Conservation (phyloP, 768 basidiomycete species). For the Suillus occidentalis region DNA sequence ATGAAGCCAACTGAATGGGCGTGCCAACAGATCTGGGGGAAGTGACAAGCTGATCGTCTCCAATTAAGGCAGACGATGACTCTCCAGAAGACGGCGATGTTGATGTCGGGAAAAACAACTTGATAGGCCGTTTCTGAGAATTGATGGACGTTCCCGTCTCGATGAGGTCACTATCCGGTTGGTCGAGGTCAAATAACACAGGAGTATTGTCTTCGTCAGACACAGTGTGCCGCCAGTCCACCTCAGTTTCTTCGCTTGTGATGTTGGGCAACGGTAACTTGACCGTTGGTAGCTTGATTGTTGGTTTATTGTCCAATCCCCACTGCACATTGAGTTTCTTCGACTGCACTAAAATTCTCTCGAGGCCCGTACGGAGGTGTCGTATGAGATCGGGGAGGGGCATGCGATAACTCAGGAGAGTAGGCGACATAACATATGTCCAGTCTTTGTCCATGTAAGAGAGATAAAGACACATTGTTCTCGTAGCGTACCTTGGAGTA, state of each 20-base stretch:
- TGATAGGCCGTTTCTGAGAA: not conserved
- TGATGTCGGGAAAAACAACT: not conserved
- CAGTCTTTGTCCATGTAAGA: constrained; percentile 19
- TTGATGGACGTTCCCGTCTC: not conserved
- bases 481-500: constrained; percentile 20
- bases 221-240: not conserved
- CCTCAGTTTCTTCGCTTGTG: not conserved
- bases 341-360: constrained; percentile 12
- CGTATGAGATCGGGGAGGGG: constrained; percentile 24
- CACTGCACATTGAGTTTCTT: not conserved
- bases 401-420: constrained; percentile 23
- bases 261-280: not conserved
- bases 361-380: constrained; percentile 21
- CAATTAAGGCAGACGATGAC: not conserved
- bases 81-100: not conserved
- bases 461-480: too few species aligned
- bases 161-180: not conserved
- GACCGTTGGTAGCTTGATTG: not conserved
- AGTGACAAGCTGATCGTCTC: not conserved
- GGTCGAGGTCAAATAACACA: not conserved
- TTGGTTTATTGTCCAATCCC: not conserved
- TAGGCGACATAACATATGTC: constrained; percentile 29
- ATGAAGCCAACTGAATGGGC: not conserved
- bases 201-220: not conserved
- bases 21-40: not conserved